These are phyloP conservation scores for Aspergillus cristatus DNA, from an alignment of 495 filamentous ascomycete species.

Conservation along the genomic window DNA sequence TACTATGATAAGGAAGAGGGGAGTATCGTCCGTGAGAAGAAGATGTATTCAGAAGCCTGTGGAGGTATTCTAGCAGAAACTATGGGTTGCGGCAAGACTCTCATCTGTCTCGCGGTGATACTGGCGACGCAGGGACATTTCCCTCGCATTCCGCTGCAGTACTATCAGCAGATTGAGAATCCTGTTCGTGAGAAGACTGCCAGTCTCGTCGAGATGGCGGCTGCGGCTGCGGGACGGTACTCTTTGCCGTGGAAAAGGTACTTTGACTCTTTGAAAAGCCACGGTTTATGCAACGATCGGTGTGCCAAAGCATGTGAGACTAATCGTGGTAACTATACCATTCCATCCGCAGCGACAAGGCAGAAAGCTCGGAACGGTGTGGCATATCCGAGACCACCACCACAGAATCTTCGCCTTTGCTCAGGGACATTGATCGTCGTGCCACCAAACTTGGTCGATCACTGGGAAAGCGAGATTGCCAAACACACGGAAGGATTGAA, in stretches of 20 bases:
- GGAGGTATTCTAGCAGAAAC: constrained; percentile 59
- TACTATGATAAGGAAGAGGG: constrained; percentile 65
- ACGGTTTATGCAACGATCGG: constrained; percentile 27
- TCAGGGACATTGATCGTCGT: constrained; percentile 52
- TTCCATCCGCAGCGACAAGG: constrained; percentile 39
- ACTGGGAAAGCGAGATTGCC: constrained; percentile 50
- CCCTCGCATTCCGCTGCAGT: constrained; percentile 53
- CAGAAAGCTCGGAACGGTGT: constrained; percentile 32
- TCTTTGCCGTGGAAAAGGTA: constrained; percentile 60
- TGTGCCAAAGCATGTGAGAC: constrained; percentile 49
- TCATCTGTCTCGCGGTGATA: constrained; percentile 77
- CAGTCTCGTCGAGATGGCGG: constrained; percentile 61
- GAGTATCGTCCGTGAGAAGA: constrained; percentile 49
- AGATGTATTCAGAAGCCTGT: constrained; percentile 61
- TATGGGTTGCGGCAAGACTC: constrained; percentile 76
- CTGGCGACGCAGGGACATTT: constrained; percentile 68
- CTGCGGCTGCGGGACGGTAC: constrained; percentile 52
- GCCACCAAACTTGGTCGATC: constrained; percentile 42
- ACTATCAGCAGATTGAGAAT: constrained; percentile 39
- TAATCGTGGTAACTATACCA: constrained; percentile 44
- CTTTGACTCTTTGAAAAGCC: constrained; percentile 34
- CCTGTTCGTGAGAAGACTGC: constrained; percentile 36
- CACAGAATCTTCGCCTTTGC: constrained; percentile 51
- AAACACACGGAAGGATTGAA: constrained; percentile 64
- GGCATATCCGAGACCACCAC: constrained; percentile 28